These are phyloP conservation scores for Populus deltoides DNA, from an alignment of 345 rosid genomes.

Conservation along the genomic window DNA sequence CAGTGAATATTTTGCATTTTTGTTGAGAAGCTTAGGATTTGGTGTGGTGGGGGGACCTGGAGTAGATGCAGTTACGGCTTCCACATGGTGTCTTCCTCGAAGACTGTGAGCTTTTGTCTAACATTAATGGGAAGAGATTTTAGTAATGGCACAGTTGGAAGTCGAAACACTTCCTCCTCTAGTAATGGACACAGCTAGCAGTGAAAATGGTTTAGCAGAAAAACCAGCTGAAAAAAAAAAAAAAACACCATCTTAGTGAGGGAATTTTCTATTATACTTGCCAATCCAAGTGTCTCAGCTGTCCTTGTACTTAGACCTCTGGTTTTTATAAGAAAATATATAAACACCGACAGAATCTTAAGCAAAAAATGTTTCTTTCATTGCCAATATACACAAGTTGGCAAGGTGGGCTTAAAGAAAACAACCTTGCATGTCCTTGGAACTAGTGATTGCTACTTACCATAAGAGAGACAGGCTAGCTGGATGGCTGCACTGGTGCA, in stretches of 20 bases:
- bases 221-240: neutral
- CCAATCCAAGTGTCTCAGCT: neutral
- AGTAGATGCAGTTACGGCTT: slow-evolving; percentile 19
- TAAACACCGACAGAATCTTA: neutral
- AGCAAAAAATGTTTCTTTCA: neutral
- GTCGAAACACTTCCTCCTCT: neutral
- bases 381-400: neutral
- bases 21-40: neutral
- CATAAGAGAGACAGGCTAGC: slow-evolving; percentile 9
- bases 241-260: neutral
- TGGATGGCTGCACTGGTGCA: neutral
- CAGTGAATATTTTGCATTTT: neutral
- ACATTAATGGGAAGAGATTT: neutral
- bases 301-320: neutral
- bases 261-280: neutral
- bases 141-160: neutral
- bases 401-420: neutral
- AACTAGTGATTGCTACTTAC: neutral
- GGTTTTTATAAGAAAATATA: neutral
- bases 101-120: slow-evolving; percentile 5
- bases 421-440: slow-evolving; percentile 8
- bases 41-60: slow-evolving; percentile 14
- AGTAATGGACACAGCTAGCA: neutral
- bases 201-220: neutral
- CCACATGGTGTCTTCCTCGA: slow-evolving; percentile 18